Evolutionary conservation across 2,329 filamentous ascomycete species (phyloP).

Genomic region (Harringtonia aguacate): DNA sequence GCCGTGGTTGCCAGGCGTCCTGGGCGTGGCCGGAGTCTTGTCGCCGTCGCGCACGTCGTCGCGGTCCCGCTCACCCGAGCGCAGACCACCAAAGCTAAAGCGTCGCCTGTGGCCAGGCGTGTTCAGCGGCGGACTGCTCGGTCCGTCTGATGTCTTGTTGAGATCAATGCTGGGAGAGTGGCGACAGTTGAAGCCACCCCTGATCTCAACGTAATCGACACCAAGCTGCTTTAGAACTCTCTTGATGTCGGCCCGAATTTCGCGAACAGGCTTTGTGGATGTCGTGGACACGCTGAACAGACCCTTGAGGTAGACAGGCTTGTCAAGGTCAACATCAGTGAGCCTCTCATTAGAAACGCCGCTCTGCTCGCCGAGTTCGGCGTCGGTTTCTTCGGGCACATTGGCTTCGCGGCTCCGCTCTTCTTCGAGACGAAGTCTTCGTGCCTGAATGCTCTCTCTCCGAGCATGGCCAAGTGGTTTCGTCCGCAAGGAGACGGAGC

Average conservation of each 20-base stretch:
- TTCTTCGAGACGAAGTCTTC: slow-evolving; percentile 52
- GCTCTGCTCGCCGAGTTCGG: slow-evolving; percentile 56
- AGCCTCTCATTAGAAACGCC: slow-evolving; percentile 50
- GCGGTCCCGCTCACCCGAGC: slow-evolving; percentile 41
- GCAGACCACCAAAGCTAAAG: slow-evolving; percentile 70
- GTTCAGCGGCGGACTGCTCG: slow-evolving; percentile 44
- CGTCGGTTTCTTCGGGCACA: slow-evolving; percentile 84
- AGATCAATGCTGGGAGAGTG: slow-evolving; percentile 85
- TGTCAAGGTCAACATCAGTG: slow-evolving; percentile 67
- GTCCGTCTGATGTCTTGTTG: slow-evolving; percentile 57
- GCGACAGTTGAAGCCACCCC: slow-evolving; percentile 82
- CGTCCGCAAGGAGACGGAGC: slow-evolving; percentile 58
- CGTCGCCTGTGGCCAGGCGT: slow-evolving; percentile 55
- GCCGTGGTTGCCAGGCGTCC: slow-evolving; percentile 31
- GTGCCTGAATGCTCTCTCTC: slow-evolving; percentile 83
- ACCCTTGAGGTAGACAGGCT: slow-evolving; percentile 91
- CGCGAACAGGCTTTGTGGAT: slow-evolving; percentile 75
- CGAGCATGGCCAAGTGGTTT: slow-evolving; percentile 85
- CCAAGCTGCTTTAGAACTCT: slow-evolving; percentile 78
- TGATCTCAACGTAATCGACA: slow-evolving; percentile 87
- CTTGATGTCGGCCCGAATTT: slow-evolving; percentile 84
- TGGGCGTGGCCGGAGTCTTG: slow-evolving; percentile 36
- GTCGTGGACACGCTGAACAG: slow-evolving; percentile 96
- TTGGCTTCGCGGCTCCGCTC: slow-evolving; percentile 53
- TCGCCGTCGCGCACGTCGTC: slow-evolving; percentile 61